Percentiles rank a stretch among this genome's conserved stretches.
Conservation (phyloP, 2,329 filamentous ascomycete genomes). For the Epichloe scottii region DNA sequence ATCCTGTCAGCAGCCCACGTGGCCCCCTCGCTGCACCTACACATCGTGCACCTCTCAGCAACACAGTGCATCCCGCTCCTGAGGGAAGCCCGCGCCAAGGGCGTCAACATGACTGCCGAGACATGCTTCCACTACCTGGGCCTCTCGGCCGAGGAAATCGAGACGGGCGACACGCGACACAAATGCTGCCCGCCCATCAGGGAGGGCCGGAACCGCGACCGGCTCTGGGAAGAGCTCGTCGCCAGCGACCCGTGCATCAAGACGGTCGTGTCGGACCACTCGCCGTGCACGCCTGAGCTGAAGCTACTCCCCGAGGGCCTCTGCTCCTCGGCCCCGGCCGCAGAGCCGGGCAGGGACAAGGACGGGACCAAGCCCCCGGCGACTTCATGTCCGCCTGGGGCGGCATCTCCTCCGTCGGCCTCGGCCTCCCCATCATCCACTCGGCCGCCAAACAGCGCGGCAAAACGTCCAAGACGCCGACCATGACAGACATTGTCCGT, state of each 20-base stretch:
- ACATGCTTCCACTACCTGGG: conserved; percentile 94
- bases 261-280: conserved; percentile 91
- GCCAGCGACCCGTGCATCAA: conserved; percentile 65
- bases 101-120: conserved; percentile 82
- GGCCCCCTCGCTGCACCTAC: conserved; percentile 71
- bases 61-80: conserved; percentile 76
- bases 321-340: conserved; percentile 8
- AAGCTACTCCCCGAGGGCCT: conserved; percentile 72
- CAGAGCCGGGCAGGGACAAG: background rate
- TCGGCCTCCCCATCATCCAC: conserved; percentile 85
- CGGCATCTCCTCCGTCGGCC: conserved; percentile 84
- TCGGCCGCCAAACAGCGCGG: conserved; percentile 56
- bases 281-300: conserved; percentile 86
- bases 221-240: conserved; percentile 72
- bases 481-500: conserved; percentile 67
- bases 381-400: conserved; percentile 97
- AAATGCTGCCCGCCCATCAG: conserved; percentile 95
- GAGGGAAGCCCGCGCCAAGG: conserved; percentile 55
- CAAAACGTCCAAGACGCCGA: conserved; percentile 30
- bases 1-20: conserved; percentile 71
- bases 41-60: conserved; percentile 91
- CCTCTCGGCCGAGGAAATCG: conserved; percentile 68
- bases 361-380: conserved; percentile 29
- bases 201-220: conserved; percentile 66
- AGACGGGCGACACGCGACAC: conserved; percentile 77